Conservation (phyloP, 805 yeast genomes). For the Tetrapisispora taiwanensis region DNA sequence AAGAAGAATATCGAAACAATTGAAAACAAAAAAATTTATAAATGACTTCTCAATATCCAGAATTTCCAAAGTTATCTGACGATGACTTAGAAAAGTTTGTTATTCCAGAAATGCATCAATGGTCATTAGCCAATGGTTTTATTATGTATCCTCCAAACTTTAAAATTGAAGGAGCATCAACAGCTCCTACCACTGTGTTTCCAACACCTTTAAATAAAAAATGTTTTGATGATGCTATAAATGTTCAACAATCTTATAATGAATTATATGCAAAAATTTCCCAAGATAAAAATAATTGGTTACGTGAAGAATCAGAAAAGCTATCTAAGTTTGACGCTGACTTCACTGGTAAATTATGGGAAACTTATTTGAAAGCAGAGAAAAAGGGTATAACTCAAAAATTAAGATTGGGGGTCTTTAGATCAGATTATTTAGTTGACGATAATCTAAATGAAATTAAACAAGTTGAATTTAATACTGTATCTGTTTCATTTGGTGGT, state of each 20-base stretch:
- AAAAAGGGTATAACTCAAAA: conserved; percentile 37
- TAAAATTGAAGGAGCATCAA: conserved; percentile 32
- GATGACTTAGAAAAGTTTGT: conserved; percentile 24
- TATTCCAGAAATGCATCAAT: conserved; percentile 49
- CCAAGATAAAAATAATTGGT: conserved; percentile 51
- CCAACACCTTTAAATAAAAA: conserved; percentile 80
- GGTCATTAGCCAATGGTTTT: conserved; percentile 72
- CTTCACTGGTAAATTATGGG: conserved; percentile 74
- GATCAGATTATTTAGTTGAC: conserved; percentile 82
- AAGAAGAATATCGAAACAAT: no score
- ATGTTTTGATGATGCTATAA: conserved; percentile 56
- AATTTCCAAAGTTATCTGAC: conserved; percentile 24
- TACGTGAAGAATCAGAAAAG: conserved; percentile 43
- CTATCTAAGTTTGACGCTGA: conserved; percentile 53
- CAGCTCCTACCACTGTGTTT: conserved; percentile 81
- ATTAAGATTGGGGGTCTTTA: conserved; percentile 69
- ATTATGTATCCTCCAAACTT: conserved; percentile 66
- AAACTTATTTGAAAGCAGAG: conserved; percentile 42
- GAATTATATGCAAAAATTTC: conserved; percentile 60
- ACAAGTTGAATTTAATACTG: conserved; percentile 94
- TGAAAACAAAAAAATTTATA: no score
- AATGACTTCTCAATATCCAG: background rate
- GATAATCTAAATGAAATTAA: conserved; percentile 43
- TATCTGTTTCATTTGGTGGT: conserved; percentile 92
- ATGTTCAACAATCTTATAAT: conserved; percentile 60